phyloP scores from a whole-genome alignment of 2,329 filamentous ascomycete species.

The Aspergillus japonicus region DNA sequence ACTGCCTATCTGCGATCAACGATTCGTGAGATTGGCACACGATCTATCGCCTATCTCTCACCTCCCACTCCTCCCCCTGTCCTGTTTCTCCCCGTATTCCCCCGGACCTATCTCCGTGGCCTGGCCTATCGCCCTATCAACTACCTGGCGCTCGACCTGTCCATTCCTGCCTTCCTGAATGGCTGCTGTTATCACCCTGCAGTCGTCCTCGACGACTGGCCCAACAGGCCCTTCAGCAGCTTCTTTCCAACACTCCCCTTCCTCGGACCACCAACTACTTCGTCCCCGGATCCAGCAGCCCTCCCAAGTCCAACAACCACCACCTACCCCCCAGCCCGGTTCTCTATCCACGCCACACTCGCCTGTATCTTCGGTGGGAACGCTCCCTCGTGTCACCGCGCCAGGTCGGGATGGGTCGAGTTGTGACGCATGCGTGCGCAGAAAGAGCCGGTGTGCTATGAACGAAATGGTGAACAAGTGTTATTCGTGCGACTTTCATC shows the following conservation, averaged over 20 bases:
- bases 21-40: background rate
- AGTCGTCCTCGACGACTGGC: slow-evolving; percentile 37
- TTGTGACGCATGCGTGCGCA: slow-evolving; percentile 45
- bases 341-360: slow-evolving; percentile 21
- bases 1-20: slow-evolving; percentile 10
- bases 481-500: slow-evolving; percentile 46
- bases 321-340: slow-evolving; percentile 25
- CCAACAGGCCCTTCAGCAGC: slow-evolving; percentile 20
- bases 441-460: slow-evolving; percentile 46
- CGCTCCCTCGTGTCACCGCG: slow-evolving; percentile 28
- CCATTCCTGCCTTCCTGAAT: slow-evolving; percentile 24
- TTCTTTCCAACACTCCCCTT: slow-evolving; percentile 26
- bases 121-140: slow-evolving; percentile 3
- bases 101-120: slow-evolving; percentile 5
- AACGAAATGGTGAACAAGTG: slow-evolving; percentile 46
- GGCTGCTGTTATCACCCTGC: slow-evolving; percentile 43
- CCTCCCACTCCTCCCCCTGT: slow-evolving; percentile 2
- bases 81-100: background rate
- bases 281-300: slow-evolving; percentile 25
- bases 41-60: background rate
- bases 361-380: slow-evolving; percentile 19
- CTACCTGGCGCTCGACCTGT: slow-evolving; percentile 2
- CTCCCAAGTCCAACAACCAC: slow-evolving; percentile 24
- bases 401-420: slow-evolving; percentile 37
- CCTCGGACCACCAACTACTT: slow-evolving; percentile 25